Base-by-base conservation (phyloP, 345 rosid species). In the Melastoma malabathricum region DNA sequence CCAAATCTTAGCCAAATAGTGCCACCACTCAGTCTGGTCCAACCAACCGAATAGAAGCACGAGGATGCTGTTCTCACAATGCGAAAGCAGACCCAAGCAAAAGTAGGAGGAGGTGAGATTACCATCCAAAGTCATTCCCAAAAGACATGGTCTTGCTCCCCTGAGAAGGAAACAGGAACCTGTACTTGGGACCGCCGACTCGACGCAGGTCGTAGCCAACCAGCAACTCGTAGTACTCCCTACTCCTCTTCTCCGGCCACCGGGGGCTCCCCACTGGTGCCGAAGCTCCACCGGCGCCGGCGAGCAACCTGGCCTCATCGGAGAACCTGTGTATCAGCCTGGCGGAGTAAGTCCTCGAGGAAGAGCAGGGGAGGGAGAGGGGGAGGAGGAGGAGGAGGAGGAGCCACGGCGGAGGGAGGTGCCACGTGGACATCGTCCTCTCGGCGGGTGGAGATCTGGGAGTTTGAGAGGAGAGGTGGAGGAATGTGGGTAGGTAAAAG, bases 71-170 rank as follows among this genome's bases (percentile, higher is more conserved):
- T n/a, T n/a, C n/a, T n/a, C n/a, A n/a, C 19, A 46, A 16, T 15
- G 18, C 20, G 13, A 22, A 15, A 51, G 29, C 31, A 5, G n/a
- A 8, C 12, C 27, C 38, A 43, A 16, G 12, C 27, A 18, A 39
- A 61, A 14, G 18, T 22, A 46, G 18, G 15, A 16, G 44, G 15
- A 3, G 39, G 34, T 15, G 20, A 55, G 1, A 27, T 1, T 67
- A 89, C 97, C 95, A 89, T 67, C 82, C 89, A 51, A 81, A 80
- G 47, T 83, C 77, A 55, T 89, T 63, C 14, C 97, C 97, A 10
- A 74, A 39, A 47, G 79, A 69, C 78, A 81, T 51, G 47, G 82
- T 77, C 52, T 65, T 72, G 69, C 93, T 73, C 47, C 97, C 97
- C 68, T 89, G 75, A 16, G 89, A 77, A 65, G 95, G 93, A 66